Evolutionary conservation across 495 filamentous ascomycete genomes (phyloP), one percentile per base, ranked within the genome.

Genomic region (Penicillium cinerascens): DNA sequence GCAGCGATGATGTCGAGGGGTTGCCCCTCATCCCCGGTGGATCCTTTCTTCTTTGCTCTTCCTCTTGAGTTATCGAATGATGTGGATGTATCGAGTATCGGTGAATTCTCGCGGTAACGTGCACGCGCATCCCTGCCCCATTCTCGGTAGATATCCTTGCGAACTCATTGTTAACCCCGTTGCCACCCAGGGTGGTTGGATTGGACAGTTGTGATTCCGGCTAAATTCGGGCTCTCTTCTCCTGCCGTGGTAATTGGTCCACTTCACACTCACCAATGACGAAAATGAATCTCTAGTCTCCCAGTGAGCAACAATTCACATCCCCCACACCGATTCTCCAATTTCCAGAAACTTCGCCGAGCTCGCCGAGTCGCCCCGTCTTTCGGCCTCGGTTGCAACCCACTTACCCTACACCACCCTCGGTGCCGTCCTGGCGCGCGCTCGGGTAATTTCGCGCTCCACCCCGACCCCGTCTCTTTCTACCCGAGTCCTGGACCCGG

Each of bases 361-460:
- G 27, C 26, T 6, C 20, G 16, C 18, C 33, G n/a, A n/a, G n/a
- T n/a, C 3, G 18, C 18, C 27, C 18, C 27, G 5, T 17, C 44
- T 23, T 36, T 20, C 44, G 18, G 18, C 33, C 21, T 9, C n/a
- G 10, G 33, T 36, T 8, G 3, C 21, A 18, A 43, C 33, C 49
- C 26, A 26, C 35, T 2, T 22, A 13, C 27, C 35, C n/a, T n/a
- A n/a, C n/a, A n/a, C 43, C 49, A 25, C 25, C 33, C 29, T 11
- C 42, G 10, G 42, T 47, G 45, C 46, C 53, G 47, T 33, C 16
- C 44, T 47, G 44, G 45, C 17, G 44, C 43, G 17, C 11, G 11
- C 27, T 42, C 60, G 60, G 60, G 52, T 63, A 63, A 63, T 57
- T 54, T 49, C 39, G 23, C 37, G 42, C 50, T 49, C 42, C 45